A percentile compares a stretch with the other conserved stretches of the same genome.
Conservation (phyloP, 352 stramenopile species). For the Phytophthora colocasiae region DNA sequence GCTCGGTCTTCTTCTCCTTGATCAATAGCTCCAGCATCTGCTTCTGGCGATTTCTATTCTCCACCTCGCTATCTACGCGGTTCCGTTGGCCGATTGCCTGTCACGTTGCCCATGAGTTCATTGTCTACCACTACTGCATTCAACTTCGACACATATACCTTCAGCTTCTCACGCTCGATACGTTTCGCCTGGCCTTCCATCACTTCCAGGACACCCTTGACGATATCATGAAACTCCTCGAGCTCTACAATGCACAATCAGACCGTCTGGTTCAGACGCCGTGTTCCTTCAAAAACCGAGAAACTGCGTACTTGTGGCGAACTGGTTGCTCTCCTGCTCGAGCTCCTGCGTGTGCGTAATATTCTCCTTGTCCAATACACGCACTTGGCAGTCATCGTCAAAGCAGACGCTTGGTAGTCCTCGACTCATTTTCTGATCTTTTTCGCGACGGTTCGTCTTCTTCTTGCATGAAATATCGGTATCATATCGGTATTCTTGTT, state of each 20-base stretch:
- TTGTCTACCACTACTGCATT: not conserved
- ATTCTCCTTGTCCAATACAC: constrained; percentile 83
- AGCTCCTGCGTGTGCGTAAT: constrained; percentile 78
- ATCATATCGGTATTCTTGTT: too few relatives aligned
- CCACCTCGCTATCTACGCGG: constrained; percentile 80
- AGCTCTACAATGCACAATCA: constrained; percentile 51
- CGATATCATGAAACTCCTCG: constrained; percentile 84
- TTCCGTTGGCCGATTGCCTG: constrained; percentile 85
- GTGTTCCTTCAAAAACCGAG: not conserved
- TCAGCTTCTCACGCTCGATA: constrained; percentile 86
- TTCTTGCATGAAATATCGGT: not conserved
- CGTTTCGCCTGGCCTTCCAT: constrained; percentile 81
- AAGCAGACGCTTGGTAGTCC: constrained; percentile 77
- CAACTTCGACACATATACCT: constrained; percentile 38
- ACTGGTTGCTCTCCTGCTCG: constrained; percentile 87
- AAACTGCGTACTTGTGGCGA: constrained; percentile 61
- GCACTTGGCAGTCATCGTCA: constrained; percentile 82
- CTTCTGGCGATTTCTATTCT: constrained; percentile 86
- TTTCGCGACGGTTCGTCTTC: too few relatives aligned
- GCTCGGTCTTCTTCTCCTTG: constrained; percentile 85
- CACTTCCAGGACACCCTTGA: constrained; percentile 82
- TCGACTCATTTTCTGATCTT: constrained; percentile 55
- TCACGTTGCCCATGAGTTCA: not conserved
- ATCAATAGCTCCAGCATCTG: constrained; percentile 81
- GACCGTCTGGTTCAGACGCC: too few relatives aligned